Base-by-base conservation (phyloP, 2,329 filamentous ascomycete species). In the Aspergillus jensenii region DNA sequence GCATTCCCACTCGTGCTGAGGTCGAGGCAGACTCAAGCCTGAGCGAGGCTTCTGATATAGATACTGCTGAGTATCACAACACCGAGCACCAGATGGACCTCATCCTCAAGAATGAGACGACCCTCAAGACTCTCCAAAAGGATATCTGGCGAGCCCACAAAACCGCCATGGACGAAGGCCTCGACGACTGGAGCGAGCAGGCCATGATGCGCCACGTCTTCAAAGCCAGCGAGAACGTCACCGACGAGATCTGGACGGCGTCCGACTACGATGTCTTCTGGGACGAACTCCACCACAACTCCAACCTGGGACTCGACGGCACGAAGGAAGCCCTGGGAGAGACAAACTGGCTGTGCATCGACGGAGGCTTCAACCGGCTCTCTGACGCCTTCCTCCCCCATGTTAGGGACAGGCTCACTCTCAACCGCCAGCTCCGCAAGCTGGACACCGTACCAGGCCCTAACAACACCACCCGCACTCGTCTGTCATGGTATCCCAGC, bases 351-450 rank as follows among this genome's bases (percentile, higher is more conserved):
- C 67, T 65, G 25, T 68, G 63, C 15, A 67, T 76, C 31, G 67
- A 75, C 35, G 67, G 70, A 8, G 74, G 74, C 2, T 68, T 76
- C 51, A 72, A 69, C 48, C 65, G 72, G 4, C 63, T 76, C 1
- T 70, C 73, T 0, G 68, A 70, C 8, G 74, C 74, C 1, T 76
- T 76, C 41, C 60, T 68, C 14, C 72, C 72, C 6, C 66, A 74
- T 40, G 51, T 77, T 19, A 58, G 62, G 6, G 63, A 66, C 35
- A 61, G 68, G 33, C 54, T 66, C 4, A 56, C 63, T 39, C 47
- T 68, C n/a, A 56, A 65, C 6, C 67, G 63, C 0, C 63, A 70
- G 46, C 52, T 71, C 33, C 57, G 65, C 15, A 69, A 67, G 40
- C 23, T 70, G 1, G 48, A 51, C 15, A 12, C 48, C 2, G 19